Evolutionary conservation across 1,284 basidiomycete genomes (phyloP).

Genomic region (Apiotrichum siamense): DNA sequence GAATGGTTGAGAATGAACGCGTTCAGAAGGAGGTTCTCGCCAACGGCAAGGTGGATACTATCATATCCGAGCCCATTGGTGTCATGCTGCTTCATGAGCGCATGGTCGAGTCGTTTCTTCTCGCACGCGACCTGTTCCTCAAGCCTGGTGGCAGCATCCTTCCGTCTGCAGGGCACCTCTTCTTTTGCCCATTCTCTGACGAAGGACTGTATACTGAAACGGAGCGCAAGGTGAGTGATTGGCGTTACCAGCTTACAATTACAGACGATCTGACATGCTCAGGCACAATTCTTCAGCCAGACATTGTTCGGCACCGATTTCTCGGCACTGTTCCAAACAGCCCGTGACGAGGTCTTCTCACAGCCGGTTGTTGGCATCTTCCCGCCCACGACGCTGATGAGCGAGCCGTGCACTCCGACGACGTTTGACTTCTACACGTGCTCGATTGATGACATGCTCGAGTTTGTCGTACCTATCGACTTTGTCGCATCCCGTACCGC

Average conservation of each 20-base stretch:
- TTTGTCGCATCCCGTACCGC: conserved; percentile 43
- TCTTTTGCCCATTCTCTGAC: conserved; percentile 51
- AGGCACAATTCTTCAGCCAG: conserved; percentile 48
- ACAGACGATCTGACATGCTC: too few relatives aligned
- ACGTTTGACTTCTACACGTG: conserved; percentile 47
- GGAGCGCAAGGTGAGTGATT: conserved; percentile 45
- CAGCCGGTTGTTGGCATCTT: conserved; percentile 49
- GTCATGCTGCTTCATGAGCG: conserved; percentile 52
- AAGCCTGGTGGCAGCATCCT: conserved; percentile 50
- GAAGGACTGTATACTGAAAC: conserved; percentile 50
- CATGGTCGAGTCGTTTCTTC: conserved; percentile 52
- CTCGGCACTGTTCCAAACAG: conserved; percentile 34
- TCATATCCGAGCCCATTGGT: conserved; percentile 53
- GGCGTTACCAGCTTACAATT: too few relatives aligned
- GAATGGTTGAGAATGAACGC: conserved; percentile 42
- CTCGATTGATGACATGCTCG: conserved; percentile 38
- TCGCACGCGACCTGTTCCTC: conserved; percentile 49
- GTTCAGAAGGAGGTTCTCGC: conserved; percentile 36
- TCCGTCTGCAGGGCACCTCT: conserved; percentile 49
- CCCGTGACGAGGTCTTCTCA: conserved; percentile 42
- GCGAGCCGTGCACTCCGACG: conserved; percentile 34
- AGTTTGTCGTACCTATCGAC: conserved; percentile 41
- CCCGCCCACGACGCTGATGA: conserved; percentile 40
- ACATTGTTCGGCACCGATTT: conserved; percentile 47
- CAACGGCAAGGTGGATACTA: conserved; percentile 49